These are phyloP conservation scores for Candida sp. DNA, from an alignment of 1,139 yeast genomes.

Conservation along the genomic window DNA sequence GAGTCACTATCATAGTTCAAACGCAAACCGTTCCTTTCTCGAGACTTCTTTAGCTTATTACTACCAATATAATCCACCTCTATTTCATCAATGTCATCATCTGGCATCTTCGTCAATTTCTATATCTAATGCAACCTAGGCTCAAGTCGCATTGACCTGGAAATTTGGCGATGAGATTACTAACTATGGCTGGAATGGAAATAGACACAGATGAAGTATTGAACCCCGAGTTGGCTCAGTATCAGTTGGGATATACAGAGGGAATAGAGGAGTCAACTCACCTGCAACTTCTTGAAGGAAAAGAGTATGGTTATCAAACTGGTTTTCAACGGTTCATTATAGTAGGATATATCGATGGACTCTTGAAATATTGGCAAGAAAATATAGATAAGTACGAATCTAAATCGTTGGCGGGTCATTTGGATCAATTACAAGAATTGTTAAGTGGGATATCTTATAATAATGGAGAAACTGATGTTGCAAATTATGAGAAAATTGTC, in stretches of 20 bases:
- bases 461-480: constrained; percentile 48
- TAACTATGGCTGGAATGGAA: constrained; percentile 11
- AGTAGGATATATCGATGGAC: constrained; percentile 61
- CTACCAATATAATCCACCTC: constrained; percentile 17
- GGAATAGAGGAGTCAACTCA: constrained; percentile 46
- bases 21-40: constrained; percentile 13
- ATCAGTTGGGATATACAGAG: constrained; percentile 57
- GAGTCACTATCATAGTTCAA: constrained; percentile 36
- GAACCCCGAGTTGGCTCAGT: constrained; percentile 54
- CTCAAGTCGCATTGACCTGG: too few relatives aligned
- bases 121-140: not conserved
- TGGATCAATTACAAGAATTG: constrained; percentile 23
- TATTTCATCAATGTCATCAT: constrained; percentile 17
- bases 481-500: constrained; percentile 40
- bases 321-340: constrained; percentile 69
- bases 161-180: not conserved
- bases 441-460: constrained; percentile 22
- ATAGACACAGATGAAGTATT: constrained; percentile 47
- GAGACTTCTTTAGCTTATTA: constrained; percentile 17
- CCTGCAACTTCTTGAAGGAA: constrained; percentile 59
- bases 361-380: constrained; percentile 38
- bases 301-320: constrained; percentile 75
- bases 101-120: constrained; percentile 3
- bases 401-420: constrained; percentile 21
- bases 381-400: constrained; percentile 14